Percentiles rank a stretch among this genome's conserved stretches.
These are phyloP conservation scores for Spathaspora sp. DNA, from an alignment of 1,139 yeast species.

Conservation along the genomic window DNA sequence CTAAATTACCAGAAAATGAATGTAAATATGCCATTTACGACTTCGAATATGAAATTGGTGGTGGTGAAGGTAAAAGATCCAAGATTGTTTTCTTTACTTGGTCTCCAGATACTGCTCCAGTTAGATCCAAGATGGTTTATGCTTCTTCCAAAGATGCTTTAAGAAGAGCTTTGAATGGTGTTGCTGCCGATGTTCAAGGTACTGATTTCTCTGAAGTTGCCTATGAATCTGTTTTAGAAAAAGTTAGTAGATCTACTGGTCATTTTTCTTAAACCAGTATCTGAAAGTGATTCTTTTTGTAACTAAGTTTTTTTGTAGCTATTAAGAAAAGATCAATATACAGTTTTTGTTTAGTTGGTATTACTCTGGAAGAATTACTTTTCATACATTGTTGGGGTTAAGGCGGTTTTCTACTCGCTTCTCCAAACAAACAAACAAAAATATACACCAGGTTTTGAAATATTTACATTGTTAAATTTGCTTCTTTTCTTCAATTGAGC, in stretches of 20 bases:
- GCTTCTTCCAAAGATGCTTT: slow-evolving; percentile 97
- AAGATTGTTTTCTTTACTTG: slow-evolving; percentile 92
- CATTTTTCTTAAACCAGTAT: not conserved
- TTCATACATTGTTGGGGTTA: too few relatives aligned
- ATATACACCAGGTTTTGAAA: too few relatives aligned
- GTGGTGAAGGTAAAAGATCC: slow-evolving; percentile 93
- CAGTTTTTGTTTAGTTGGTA: not conserved
- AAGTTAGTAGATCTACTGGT: slow-evolving; percentile 55
- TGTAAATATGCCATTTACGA: slow-evolving; percentile 97
- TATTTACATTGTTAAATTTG: too few relatives aligned
- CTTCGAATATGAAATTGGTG: slow-evolving; percentile 87
- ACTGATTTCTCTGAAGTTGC: slow-evolving; percentile 97
- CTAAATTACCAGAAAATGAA: slow-evolving; percentile 89
- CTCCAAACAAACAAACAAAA: too few relatives aligned
- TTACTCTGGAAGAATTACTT: too few relatives aligned
- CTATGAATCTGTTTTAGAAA: slow-evolving; percentile 87
- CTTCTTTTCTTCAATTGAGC: too few relatives aligned
- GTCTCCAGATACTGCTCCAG: slow-evolving; percentile 97
- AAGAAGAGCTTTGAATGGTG: slow-evolving; percentile 95
- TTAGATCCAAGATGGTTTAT: slow-evolving; percentile 94
- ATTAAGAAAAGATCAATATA: not conserved
- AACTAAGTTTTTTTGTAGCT: not conserved
- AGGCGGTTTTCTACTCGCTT: too few relatives aligned
- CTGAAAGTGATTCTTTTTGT: not conserved
- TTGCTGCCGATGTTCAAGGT: slow-evolving; percentile 93